Evolutionary conservation across 108 stramenopile genomes (phyloP), one percentile per base, ranked within the genome.

Genomic region (Parmales sp.): DNA sequence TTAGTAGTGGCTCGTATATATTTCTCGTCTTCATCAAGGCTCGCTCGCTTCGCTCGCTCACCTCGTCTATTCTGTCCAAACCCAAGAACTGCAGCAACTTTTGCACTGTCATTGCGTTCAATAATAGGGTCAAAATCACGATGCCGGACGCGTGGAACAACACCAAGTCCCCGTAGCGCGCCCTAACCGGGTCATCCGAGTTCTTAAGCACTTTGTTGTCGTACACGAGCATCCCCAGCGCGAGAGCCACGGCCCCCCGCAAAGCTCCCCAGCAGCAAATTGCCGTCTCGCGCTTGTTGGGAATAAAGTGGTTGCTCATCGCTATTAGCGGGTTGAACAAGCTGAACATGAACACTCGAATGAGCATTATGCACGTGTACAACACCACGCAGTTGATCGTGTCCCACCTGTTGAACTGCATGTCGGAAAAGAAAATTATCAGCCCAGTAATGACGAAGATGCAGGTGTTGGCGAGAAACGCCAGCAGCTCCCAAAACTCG

Each of bases 191-290:
- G n/a, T n/a, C n/a, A n/a, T n/a, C n/a, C n/a, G n/a, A n/a, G n/a
- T n/a, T n/a, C n/a, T n/a, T n/a, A n/a, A n/a, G n/a, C 9, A 60
- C 31, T 39, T 26, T 37, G 37, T 45, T 41, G 23, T 80, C 64
- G 50, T 78, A 65, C 9, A 85, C 78, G 31, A 76, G 31, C 0
- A 85, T 34, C 19, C 80, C 82, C 37, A 85, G 76, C 26, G 82
- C 74, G 43, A 85, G 78, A 6, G 80, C 84, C n/a, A 83, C 76
- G n/a, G 80, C 82, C 0, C 84, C 84, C 16, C 84, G 39, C 13
- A 85, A 68, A 0, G 77, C 80, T 25, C 77, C 80, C 34, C 75
- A 81, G 39, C 67, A 74, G 0, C 63, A 54, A 38, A 82, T 76
- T 26, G 74, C 74, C n/a, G 64, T 49, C 37, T 45, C 45, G 44